Conservation (phyloP, 768 basidiomycete species). For the Termitomyces sp. region DNA sequence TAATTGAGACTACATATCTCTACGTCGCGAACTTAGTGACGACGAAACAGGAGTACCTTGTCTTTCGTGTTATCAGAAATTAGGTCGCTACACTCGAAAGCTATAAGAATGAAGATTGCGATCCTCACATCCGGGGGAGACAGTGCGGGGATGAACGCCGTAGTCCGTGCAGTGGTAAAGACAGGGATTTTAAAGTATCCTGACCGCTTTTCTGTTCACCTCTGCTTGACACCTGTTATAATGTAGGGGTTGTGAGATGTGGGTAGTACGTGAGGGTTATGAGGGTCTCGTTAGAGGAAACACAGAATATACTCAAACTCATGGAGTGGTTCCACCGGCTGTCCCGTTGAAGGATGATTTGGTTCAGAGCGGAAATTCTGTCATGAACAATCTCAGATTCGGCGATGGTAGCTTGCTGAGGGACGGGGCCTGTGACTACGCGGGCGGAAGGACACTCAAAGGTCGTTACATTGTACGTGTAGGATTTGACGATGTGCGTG, state of each 20-base stretch:
- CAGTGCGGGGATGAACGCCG: constrained; percentile 97
- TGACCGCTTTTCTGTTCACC: background rate
- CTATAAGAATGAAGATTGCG: constrained; percentile 72
- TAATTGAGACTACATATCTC: too few relatives aligned
- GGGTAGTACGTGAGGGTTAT: constrained; percentile 96
- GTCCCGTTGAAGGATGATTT: constrained; percentile 1
- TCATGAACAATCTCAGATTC: constrained; percentile 75
- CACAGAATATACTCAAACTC: constrained; percentile 25
- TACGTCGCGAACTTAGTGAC: background rate
- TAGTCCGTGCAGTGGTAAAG: constrained; percentile 90
- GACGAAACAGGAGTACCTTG: background rate
- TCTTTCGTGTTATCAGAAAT: background rate
- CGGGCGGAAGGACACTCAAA: constrained; percentile 69
- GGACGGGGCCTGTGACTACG: constrained; percentile 78
- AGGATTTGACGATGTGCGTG: constrained; percentile 97
- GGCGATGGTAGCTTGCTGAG: constrained; percentile 74
- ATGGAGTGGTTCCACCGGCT: constrained; percentile 9
- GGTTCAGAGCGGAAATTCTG: constrained; percentile 11
- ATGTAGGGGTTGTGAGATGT: constrained; percentile 88
- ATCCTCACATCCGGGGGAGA: constrained; percentile 96
- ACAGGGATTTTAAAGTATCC: constrained; percentile 81
- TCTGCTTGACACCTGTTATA: background rate
- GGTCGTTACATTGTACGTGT: constrained; percentile 92
- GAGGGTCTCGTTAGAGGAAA: constrained; percentile 98
- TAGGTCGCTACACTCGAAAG: background rate